Conservation (phyloP, 2,329 filamentous ascomycete species). For the Chalaropsis ovoidea region DNA sequence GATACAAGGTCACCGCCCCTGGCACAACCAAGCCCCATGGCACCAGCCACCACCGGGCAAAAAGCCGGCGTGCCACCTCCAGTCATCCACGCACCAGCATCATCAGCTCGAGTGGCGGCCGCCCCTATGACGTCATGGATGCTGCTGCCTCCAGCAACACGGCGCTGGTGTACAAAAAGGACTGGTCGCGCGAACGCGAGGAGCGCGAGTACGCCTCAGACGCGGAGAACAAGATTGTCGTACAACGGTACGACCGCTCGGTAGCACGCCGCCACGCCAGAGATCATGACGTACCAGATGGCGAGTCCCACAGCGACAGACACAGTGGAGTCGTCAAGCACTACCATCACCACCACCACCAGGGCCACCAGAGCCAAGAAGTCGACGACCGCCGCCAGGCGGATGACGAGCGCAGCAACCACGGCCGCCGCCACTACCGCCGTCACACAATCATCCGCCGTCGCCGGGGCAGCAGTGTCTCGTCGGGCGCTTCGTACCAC, state of each 20-base stretch:
- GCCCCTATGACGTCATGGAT: conserved; percentile 28
- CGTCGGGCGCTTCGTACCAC: conserved; percentile 30
- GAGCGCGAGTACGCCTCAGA: conserved; percentile 47
- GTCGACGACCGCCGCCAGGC: conserved; percentile 31
- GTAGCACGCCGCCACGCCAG: conserved; percentile 35
- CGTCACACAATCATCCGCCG: conserved; percentile 35
- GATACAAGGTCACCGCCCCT: conserved; percentile 42
- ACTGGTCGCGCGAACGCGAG: conserved; percentile 32
- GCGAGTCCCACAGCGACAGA: conserved; percentile 33
- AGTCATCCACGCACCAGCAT: conserved; percentile 38
- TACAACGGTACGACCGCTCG: conserved; percentile 20
- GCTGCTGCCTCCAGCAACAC: conserved; percentile 29
- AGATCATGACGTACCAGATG: conserved; percentile 43
- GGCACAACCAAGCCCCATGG: conserved; percentile 38
- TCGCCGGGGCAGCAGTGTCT: conserved; percentile 41
- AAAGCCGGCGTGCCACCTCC: conserved; percentile 30
- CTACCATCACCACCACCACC: conserved; percentile 32
- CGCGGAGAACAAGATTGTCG: conserved; percentile 16
- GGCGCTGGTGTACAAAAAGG: conserved; percentile 31
- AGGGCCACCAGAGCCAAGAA: conserved; percentile 32
- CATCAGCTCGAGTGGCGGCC: conserved; percentile 39
- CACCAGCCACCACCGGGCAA: conserved; percentile 38
- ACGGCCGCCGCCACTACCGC: conserved; percentile 37
- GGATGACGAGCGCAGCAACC: conserved; percentile 36
- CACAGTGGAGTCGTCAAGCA: conserved; percentile 29